Base-by-base conservation (phyloP, 1,139 yeast species). In the Saccharomyces hybrid region DNA sequence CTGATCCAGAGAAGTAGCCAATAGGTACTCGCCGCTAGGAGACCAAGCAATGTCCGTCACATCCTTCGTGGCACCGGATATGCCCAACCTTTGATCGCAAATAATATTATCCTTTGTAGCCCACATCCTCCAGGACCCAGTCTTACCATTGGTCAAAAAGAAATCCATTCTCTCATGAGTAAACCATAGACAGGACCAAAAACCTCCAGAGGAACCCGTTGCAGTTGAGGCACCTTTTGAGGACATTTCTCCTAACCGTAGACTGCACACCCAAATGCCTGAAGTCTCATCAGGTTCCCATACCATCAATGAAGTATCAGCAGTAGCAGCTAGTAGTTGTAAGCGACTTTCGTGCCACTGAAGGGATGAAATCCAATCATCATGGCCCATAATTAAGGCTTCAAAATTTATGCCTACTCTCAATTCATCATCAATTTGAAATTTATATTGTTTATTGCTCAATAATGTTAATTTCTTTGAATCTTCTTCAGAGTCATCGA, bases 181-280 rank as follows among this genome's bases (percentile, higher is more conserved):
- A 52, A 87, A 80, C 97, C 98, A 93, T 32, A 85, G 66, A 52
- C 95, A 85, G 1, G 88, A 80, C 96, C 96, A 93, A 68, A 95
- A 91, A 3, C 99, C 99, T 60, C 99, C 99, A 2, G 96, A 83
- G 0, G 99, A 88, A 9, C 99, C 99, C 0, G 99, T 93, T 2
- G 99, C 99, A 0, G 99, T 91, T 3, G 96, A 87, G 0, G 99
- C 96, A 62, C 99, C 99, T 70, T 93, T 93, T 51, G 90, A 85
- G 47, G 96, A 85, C 62, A 93, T 77, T 65, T 93, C 98, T 44
- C 99, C 99, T 31, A 95, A 73, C 64, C 98, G 76, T 32, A 84
- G 76, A 20, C 78, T 76, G 57, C 96, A 88, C 20, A 88, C 78
- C 99, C 99, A 95, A 51, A 93, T 85, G 2, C 97, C 98, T 3